Evolutionary conservation across 2,329 filamentous ascomycete species (phyloP).

Genomic region (Sporothrix pallida): DNA sequence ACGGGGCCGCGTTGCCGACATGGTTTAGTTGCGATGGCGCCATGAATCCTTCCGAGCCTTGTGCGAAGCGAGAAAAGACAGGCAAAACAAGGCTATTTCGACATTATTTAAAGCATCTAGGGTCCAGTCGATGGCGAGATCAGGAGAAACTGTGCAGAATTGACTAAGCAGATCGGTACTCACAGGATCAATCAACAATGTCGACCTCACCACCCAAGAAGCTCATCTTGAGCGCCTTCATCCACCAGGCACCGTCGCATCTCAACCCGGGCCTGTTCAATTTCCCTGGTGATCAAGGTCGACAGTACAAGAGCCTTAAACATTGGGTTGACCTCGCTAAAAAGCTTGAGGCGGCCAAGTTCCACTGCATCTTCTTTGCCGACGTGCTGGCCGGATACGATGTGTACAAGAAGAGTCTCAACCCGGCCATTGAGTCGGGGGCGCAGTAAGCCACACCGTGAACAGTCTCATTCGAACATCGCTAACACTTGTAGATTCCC

Average conservation of each 20-base stretch:
- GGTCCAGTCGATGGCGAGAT: too few relatives aligned
- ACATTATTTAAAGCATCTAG: too few relatives aligned
- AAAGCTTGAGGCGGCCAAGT: conserved; percentile 64
- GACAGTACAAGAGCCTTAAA: conserved; percentile 38
- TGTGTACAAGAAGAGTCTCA: conserved; percentile 67
- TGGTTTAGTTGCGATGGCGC: not conserved
- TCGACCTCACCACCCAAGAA: conserved; percentile 6
- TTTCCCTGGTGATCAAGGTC: conserved; percentile 47
- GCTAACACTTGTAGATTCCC: conserved; percentile 54
- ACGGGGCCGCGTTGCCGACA: not conserved
- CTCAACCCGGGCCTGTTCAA: conserved; percentile 18
- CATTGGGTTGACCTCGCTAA: conserved; percentile 68
- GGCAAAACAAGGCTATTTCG: not conserved
- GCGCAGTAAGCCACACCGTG: conserved; percentile 52
- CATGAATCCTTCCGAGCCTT: not conserved
- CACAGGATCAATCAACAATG: not conserved
- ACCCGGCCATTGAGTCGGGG: conserved; percentile 64
- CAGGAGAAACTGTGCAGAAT: too few relatives aligned
- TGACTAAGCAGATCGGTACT: too few relatives aligned
- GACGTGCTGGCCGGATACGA: conserved; percentile 70
- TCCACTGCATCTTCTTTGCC: conserved; percentile 67
- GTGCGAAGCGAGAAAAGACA: not conserved
- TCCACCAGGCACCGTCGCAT: conserved; percentile 12
- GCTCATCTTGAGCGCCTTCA: conserved; percentile 16
- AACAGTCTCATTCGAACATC: not conserved